Evolutionary conservation across 208 protist species (phyloP).

Genomic region (Balamuthia mandrillaris): DNA sequence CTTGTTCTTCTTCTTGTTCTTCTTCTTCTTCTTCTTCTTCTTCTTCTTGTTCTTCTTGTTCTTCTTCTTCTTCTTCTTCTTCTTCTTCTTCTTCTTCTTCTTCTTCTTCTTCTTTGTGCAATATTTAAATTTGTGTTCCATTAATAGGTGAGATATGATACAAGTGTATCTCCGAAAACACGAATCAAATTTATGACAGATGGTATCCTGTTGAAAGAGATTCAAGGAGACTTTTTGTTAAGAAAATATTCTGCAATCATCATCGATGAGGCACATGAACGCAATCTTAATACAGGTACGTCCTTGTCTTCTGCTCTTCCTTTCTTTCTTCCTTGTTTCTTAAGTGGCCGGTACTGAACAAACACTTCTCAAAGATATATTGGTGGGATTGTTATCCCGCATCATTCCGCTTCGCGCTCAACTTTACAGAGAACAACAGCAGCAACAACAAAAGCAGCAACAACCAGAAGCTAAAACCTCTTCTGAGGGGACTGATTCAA

Average conservation of each 20-base stretch:
- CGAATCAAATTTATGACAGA: slow-evolving; percentile 84
- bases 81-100: too few relatives aligned
- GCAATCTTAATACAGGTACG: slow-evolving; percentile 77
- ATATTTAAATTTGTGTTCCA: neutral
- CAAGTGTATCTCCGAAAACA: slow-evolving; percentile 34
- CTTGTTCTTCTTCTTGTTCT: too few relatives aligned
- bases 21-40: too few relatives aligned
- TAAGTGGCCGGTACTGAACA: neutral
- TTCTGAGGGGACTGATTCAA: too few relatives aligned
- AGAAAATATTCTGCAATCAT: slow-evolving; percentile 79
- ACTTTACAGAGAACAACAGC: neutral
- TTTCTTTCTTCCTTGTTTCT: neutral
- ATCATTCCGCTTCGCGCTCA: slow-evolving; percentile 87
- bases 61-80: too few relatives aligned
- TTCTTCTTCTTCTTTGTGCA: neutral
- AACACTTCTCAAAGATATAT: slow-evolving; percentile 87
- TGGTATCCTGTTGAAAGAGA: slow-evolving; percentile 75
- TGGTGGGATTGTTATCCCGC: slow-evolving; percentile 96
- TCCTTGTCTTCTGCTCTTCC: neutral
- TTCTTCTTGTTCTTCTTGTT: too few relatives aligned
- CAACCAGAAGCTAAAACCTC: too few relatives aligned
- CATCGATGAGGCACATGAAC: slow-evolving; percentile 91
- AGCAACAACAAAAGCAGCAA: neutral
- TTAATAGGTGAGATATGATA: slow-evolving; percentile 38
- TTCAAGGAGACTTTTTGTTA: slow-evolving; percentile 79